A percentile compares a stretch with the other conserved stretches of the same genome.
Conservation (phyloP, 371 early-diverging fungal genomes). For the Mucor piriformis region DNA sequence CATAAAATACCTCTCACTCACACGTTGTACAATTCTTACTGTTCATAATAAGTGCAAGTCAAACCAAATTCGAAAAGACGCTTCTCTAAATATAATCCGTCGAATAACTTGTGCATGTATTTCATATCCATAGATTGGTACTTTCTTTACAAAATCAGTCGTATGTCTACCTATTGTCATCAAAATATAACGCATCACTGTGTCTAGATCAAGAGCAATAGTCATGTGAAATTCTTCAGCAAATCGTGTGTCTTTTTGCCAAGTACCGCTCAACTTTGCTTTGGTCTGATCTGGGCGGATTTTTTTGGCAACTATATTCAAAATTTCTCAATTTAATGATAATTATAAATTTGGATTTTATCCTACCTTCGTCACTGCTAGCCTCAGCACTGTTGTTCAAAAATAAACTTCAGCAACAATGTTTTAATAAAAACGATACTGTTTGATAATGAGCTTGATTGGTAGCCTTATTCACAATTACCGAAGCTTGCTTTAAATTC, state of each 20-base stretch:
- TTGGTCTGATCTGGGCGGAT: constrained; percentile 2
- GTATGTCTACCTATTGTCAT: constrained; percentile 5
- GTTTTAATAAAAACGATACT: too few species aligned
- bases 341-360: not conserved
- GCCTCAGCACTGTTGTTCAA: too few species aligned
- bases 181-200: constrained; percentile 10
- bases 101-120: constrained; percentile 10
- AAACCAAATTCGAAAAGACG: constrained; percentile 12
- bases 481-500: too few species aligned
- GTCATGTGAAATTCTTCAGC: constrained; percentile 10
- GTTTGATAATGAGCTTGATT: too few species aligned
- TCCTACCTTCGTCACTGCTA: too few species aligned
- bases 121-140: constrained; percentile 13
- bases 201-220: constrained; percentile 7
- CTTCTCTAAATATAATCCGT: constrained; percentile 9
- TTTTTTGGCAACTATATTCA: not conserved
- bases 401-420: too few species aligned
- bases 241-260: constrained; percentile 5
- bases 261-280: constrained; percentile 4
- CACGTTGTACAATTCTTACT: constrained; percentile 8
- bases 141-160: constrained; percentile 7
- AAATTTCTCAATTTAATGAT: too few species aligned
- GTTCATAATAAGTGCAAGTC: constrained; percentile 6
- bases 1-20: not conserved
- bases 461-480: too few species aligned